These are phyloP conservation scores for Aspergillus caelatus DNA, from an alignment of 2,329 filamentous ascomycete genomes.

Conservation along the genomic window DNA sequence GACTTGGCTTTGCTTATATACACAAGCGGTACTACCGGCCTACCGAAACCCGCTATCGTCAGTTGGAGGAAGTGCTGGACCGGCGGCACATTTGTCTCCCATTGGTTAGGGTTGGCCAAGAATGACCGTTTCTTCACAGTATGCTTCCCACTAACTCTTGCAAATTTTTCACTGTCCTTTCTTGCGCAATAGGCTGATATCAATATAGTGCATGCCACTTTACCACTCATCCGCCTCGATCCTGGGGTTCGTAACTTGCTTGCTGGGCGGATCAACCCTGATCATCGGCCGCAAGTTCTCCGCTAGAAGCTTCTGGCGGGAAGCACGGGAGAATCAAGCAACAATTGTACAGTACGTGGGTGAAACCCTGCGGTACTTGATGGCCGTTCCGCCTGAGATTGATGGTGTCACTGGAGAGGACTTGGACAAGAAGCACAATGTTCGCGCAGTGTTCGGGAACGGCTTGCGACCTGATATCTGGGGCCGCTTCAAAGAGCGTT, in stretches of 20 bases:
- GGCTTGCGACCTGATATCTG: conserved; percentile 84
- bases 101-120: conserved; percentile 61
- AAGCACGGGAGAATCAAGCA: conserved; percentile 69
- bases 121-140: conserved; percentile 76
- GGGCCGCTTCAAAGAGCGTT: conserved; percentile 80
- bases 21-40: conserved; percentile 81
- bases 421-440: conserved; percentile 71
- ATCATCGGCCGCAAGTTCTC: conserved; percentile 79
- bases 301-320: conserved; percentile 74
- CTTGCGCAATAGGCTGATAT: not conserved
- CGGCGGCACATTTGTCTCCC: conserved; percentile 55
- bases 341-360: conserved; percentile 86
- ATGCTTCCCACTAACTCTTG: conserved; percentile 19
- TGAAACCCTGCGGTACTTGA: conserved; percentile 81
- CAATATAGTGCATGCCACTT: conserved; percentile 74
- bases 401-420: conserved; percentile 67
- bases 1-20: conserved; percentile 77
- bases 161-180: conserved; percentile 21
- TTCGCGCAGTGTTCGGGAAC: conserved; percentile 81
- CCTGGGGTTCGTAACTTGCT: conserved; percentile 66
- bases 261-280: conserved; percentile 66
- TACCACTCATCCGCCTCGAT: conserved; percentile 81
- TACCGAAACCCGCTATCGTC: conserved; percentile 78
- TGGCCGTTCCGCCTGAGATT: conserved; percentile 64
- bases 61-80: conserved; percentile 69